Evolutionary conservation across 768 basidiomycete genomes (phyloP).

Genomic region (Pisolithus tinctorius): DNA sequence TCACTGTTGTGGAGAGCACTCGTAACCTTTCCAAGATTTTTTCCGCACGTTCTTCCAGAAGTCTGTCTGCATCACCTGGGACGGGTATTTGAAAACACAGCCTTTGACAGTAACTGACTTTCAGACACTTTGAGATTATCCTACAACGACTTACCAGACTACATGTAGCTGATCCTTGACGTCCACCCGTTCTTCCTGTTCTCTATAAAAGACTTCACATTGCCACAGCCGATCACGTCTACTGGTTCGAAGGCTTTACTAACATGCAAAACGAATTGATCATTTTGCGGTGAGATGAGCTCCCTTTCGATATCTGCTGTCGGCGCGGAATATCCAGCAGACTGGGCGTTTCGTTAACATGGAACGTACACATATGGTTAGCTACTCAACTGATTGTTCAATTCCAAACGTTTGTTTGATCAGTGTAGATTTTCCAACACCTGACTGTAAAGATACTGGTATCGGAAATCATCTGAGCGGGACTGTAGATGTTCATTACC

Average conservation of each 20-base stretch:
- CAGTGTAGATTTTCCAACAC: background rate
- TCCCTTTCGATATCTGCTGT: background rate
- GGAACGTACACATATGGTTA: background rate
- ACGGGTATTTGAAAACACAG: background rate
- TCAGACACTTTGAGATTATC: background rate
- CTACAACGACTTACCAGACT: background rate
- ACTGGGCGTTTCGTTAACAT: background rate
- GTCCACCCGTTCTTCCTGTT: background rate
- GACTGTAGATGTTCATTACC: background rate
- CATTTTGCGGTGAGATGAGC: background rate
- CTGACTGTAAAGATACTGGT: background rate
- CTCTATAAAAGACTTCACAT: background rate
- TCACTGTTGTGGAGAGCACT: background rate
- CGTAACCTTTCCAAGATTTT: background rate
- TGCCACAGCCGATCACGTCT: background rate
- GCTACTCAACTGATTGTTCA: background rate
- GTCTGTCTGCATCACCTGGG: background rate
- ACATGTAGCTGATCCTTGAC: background rate
- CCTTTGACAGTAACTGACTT: background rate
- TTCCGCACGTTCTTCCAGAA: background rate
- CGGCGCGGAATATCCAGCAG: background rate
- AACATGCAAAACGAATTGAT: background rate
- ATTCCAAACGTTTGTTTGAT: background rate
- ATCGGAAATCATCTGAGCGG: background rate
- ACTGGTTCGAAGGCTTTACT: background rate